Base-by-base conservation (phyloP, 257 asterid genomes). In the Gentiana macrophylla region DNA sequence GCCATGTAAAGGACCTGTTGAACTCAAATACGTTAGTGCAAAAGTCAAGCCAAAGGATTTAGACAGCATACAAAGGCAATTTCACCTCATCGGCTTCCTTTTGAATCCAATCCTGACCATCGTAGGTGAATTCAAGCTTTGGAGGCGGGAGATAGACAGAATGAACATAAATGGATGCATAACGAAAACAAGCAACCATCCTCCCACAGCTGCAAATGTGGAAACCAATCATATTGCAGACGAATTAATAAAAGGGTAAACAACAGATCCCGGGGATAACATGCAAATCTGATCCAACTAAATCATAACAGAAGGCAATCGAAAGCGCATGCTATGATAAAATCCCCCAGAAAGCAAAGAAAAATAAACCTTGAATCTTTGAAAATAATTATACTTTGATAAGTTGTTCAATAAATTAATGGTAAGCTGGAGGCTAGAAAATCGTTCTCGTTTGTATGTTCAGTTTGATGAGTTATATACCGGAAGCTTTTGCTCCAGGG, bases 111-210 rank as follows among this genome's bases (percentile, higher is more conserved):
- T 77, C 96, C 74, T 78, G 79, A 60, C 68, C 66, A 69, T 65
- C 75, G 72, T 77, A 70, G 73, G 70, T 71, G 70, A 87, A 82
- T 69, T 77, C 87, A 69, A 83, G 84, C 66, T 81, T 82, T 50
- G 80, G 63, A 53, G 95, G 87, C 52, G 97, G 97, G 32, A 89
- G 95, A 66, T 69, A 61, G 56, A 89, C 92, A 60, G 95, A 79
- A 60, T 79, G 83, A 64, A 89, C 93, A 62, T 50, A 67, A 65
- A 86, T 83, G 53, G 95, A 84, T 57, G 94, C 84, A 81, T 79
- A 86, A 53, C 76, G 72, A 48, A 86, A 86, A 65, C 95, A 86
- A 58, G 95, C 95, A 57, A 78, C 83, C 95, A 78, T 81, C 67
- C 79, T 81, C 67, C 94, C 97, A 66, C 75, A 82, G 62, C 97